Evolutionary conservation across 495 filamentous ascomycete genomes (phyloP).

Genomic region (Xylaria bambusicola): DNA sequence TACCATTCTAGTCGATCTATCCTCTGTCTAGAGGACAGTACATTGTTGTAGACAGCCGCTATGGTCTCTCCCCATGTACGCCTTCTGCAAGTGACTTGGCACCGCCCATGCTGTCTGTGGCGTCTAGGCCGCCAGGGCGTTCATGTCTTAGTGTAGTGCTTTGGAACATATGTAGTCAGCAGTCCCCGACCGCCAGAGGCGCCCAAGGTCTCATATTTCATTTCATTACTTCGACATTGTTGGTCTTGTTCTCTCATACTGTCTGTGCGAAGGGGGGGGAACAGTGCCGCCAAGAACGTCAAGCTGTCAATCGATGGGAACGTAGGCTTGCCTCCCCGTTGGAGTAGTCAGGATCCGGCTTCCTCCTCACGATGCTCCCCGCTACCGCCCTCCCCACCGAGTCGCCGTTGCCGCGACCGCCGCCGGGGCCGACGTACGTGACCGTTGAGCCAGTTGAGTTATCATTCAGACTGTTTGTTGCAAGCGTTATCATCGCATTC

Average conservation of each 20-base stretch:
- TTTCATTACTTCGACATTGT: constrained; percentile 3
- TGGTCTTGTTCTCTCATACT: not conserved
- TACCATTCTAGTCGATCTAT: not conserved
- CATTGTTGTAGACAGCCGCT: not conserved
- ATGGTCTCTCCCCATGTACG: too few species aligned
- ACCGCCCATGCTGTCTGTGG: not conserved
- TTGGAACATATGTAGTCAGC: constrained; percentile 13
- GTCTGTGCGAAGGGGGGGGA: not conserved
- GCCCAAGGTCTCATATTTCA: too few species aligned
- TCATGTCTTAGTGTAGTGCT: not conserved
- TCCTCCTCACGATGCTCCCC: constrained; percentile 6
- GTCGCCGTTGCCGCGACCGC: constrained; percentile 2
- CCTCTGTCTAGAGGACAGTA: not conserved
- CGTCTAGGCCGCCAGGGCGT: not conserved
- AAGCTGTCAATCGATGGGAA: constrained; percentile 9
- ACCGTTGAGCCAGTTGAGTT: constrained; percentile 8
- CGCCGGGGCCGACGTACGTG: constrained; percentile 18
- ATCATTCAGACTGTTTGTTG: constrained; percentile 14
- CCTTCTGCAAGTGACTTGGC: constrained; percentile 4
- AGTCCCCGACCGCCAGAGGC: not conserved
- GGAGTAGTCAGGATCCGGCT: constrained; percentile 1
- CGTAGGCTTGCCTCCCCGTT: not conserved
- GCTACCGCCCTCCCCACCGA: constrained; percentile 11
- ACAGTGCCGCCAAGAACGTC: not conserved
- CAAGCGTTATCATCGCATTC: constrained; percentile 7